Percentiles rank a stretch among this genome's conserved stretches.
Evolutionary conservation across 1,139 yeast genomes (phyloP).

Genomic region (Scheffersomyces lignicola): DNA sequence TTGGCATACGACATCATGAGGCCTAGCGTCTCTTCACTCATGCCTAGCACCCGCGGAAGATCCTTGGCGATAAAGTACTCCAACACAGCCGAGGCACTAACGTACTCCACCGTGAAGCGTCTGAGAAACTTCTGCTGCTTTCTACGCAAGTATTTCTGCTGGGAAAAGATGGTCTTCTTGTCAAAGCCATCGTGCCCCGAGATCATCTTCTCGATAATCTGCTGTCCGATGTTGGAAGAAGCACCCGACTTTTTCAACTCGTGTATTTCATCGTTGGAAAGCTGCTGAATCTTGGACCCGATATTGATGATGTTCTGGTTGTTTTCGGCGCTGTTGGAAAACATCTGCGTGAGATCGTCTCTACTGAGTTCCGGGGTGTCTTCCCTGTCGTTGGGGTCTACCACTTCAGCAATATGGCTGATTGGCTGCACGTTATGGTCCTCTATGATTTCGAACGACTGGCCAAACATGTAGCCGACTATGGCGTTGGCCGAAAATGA

Average conservation of each 20-base stretch:
- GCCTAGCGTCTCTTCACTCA: constrained; percentile 84
- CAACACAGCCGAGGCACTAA: constrained; percentile 75
- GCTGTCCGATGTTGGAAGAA: constrained; percentile 68
- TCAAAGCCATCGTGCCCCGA: constrained; percentile 85
- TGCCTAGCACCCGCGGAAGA: constrained; percentile 66
- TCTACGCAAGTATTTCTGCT: constrained; percentile 86
- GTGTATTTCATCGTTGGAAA: constrained; percentile 77
- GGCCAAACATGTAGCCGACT: constrained; percentile 82
- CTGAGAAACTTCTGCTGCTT: constrained; percentile 90
- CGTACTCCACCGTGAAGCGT: constrained; percentile 76
- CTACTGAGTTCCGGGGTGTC: constrained; percentile 28
- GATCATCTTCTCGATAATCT: constrained; percentile 77
- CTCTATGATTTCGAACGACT: constrained; percentile 79
- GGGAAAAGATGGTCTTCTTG: constrained; percentile 85
- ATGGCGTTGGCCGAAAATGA: constrained; percentile 72
- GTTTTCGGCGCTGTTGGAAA: constrained; percentile 50
- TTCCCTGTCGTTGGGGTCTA: constrained; percentile 29
- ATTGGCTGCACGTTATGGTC: constrained; percentile 55
- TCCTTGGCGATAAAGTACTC: constrained; percentile 77
- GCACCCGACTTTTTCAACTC: constrained; percentile 67
- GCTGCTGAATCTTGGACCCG: constrained; percentile 74
- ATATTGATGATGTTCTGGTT: constrained; percentile 73
- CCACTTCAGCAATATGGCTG: constrained; percentile 31
- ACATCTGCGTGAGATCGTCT: constrained; percentile 43
- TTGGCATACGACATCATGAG: constrained; percentile 75